Evolutionary conservation across 2,329 filamentous ascomycete genomes (phyloP).

Genomic region (Trichoderma atrobrunneum): DNA sequence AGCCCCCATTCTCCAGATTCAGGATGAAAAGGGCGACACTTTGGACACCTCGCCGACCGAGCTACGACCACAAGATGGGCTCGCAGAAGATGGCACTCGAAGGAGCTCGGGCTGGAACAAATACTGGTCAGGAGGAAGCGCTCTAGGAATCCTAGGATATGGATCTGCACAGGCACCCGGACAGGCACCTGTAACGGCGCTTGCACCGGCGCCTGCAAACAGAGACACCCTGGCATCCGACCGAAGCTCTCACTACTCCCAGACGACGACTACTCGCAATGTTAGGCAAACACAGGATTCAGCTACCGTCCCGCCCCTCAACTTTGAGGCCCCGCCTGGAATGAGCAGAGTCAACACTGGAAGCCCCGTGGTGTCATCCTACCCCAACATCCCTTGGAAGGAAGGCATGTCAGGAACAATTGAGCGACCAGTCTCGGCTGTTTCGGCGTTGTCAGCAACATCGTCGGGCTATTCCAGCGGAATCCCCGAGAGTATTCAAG

Average conservation of each 20-base stretch:
- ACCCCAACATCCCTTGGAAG: slow-evolving; percentile 48
- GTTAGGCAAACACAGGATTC: slow-evolving; percentile 60
- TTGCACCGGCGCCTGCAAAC: slow-evolving; percentile 30
- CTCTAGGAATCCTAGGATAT: slow-evolving; percentile 63
- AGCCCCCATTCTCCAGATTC: slow-evolving; percentile 33
- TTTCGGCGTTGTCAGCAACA: slow-evolving; percentile 24
- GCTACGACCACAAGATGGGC: slow-evolving; percentile 38
- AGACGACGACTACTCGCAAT: slow-evolving; percentile 27
- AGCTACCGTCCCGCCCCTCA: slow-evolving; percentile 66
- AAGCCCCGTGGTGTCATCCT: slow-evolving; percentile 67
- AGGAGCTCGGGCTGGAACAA: slow-evolving; percentile 73
- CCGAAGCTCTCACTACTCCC: slow-evolving; percentile 55
- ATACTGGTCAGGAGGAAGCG: slow-evolving; percentile 73
- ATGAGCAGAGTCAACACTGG: slow-evolving; percentile 66
- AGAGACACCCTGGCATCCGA: slow-evolving; percentile 54
- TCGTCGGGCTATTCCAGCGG: slow-evolving; percentile 61
- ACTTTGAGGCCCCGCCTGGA: slow-evolving; percentile 60
- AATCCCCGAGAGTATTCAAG: slow-evolving; percentile 61
- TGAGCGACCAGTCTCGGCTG: slow-evolving; percentile 53
- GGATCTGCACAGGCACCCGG: slow-evolving; percentile 38
- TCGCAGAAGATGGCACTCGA: slow-evolving; percentile 44
- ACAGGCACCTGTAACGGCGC: neutral
- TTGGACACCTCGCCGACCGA: slow-evolving; percentile 35
- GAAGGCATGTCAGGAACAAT: slow-evolving; percentile 61
- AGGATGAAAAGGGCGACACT: slow-evolving; percentile 43